Conservation (phyloP, 805 yeast species). For the Ogataea allantospora region DNA sequence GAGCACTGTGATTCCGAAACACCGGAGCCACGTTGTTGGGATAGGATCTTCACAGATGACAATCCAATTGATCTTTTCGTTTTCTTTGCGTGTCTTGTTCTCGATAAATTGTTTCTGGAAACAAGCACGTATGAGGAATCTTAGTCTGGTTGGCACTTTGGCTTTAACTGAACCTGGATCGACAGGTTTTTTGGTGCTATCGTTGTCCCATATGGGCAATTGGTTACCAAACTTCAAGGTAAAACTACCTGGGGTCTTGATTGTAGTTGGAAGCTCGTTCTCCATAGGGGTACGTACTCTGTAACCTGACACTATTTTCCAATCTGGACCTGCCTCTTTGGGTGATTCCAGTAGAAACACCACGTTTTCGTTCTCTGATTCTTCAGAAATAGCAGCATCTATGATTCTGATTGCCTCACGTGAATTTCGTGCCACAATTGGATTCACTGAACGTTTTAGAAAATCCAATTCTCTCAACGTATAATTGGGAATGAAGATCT, state of each 20-base stretch:
- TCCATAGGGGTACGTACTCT: constrained; percentile 45
- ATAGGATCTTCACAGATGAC: constrained; percentile 61
- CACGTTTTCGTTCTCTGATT: constrained; percentile 13
- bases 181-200: background rate
- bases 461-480: constrained; percentile 61
- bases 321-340: constrained; percentile 45
- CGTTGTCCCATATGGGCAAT: background rate
- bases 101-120: constrained; percentile 51
- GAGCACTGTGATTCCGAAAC: constrained; percentile 53
- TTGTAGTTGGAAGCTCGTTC: constrained; percentile 30
- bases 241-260: constrained; percentile 2
- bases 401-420: constrained; percentile 62
- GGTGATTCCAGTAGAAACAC: constrained; percentile 40
- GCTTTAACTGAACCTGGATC: constrained; percentile 28
- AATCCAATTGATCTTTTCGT: constrained; percentile 43
- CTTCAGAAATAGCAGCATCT: constrained; percentile 37
- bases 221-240: background rate
- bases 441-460: constrained; percentile 48
- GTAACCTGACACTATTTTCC: constrained; percentile 48
- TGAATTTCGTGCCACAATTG: constrained; percentile 61
- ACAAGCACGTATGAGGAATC: constrained; percentile 56
- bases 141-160: constrained; percentile 52
- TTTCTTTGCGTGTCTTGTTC: constrained; percentile 22
- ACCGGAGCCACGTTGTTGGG: constrained; percentile 50
- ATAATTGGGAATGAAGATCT: constrained; percentile 52